A percentile compares a stretch with the other conserved stretches of the same genome.
Conservation (phyloP, 768 basidiomycete genomes). For the Pisolithus sp. region DNA sequence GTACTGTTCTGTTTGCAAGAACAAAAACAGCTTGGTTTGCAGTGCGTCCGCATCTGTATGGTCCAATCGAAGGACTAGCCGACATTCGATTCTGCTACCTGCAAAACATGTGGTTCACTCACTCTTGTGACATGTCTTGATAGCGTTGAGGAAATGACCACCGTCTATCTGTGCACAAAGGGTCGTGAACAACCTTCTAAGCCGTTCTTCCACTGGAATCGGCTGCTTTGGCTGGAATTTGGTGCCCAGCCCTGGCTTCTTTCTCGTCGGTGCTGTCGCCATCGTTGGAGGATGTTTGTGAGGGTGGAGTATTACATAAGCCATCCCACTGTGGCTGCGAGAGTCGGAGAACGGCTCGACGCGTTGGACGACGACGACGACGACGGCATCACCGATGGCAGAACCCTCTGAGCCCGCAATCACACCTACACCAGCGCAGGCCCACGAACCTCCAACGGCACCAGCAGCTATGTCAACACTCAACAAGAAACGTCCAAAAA, state of each 20-base stretch:
- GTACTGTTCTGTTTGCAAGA: conserved; percentile 85
- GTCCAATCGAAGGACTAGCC: conserved; percentile 62
- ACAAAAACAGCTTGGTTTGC: conserved; percentile 80
- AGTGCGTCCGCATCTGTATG: conserved; percentile 65
- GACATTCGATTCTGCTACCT: conserved; percentile 11
- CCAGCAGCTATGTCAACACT: conserved; percentile 38
- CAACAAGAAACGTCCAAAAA: conserved; percentile 64
- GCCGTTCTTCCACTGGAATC: conserved; percentile 17
- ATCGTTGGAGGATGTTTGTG: background rate
- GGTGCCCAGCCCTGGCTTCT: background rate
- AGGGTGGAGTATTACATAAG: conserved; percentile 15
- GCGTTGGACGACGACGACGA: conserved; percentile 15
- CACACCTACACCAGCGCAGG: conserved; percentile 5
- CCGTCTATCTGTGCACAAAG: conserved; percentile 86
- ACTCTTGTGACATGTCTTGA: conserved; percentile 94
- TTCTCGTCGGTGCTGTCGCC: background rate
- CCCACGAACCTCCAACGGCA: conserved; percentile 38
- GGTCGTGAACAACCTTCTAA: conserved; percentile 66
- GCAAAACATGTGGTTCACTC: conserved; percentile 26
- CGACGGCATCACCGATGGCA: conserved; percentile 35
- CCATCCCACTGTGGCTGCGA: background rate
- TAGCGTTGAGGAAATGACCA: conserved; percentile 78
- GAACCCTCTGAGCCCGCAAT: no score
- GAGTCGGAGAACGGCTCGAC: background rate
- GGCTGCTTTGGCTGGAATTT: conserved; percentile 14